These are phyloP conservation scores for Fusarium pininemorale DNA, from an alignment of 2,329 filamentous ascomycete genomes.

Conservation along the genomic window DNA sequence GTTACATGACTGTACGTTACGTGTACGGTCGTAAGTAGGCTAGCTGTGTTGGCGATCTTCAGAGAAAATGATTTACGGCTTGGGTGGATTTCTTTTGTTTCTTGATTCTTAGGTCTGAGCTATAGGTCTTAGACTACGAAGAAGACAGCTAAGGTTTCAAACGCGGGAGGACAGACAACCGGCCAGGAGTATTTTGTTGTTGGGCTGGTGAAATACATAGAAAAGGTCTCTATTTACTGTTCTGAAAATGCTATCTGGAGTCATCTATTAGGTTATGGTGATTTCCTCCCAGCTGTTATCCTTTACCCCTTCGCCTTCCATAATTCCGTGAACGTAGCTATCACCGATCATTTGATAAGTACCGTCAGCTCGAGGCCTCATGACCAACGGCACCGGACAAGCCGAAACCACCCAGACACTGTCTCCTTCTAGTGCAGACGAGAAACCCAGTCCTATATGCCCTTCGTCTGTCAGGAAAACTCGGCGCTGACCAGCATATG, in stretches of 20 bases:
- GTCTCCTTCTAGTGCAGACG: background rate
- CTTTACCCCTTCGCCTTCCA: background rate
- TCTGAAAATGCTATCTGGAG: accelerated
- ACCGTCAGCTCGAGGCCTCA: background rate
- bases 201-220: accelerated
- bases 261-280: accelerated
- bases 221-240: background rate
- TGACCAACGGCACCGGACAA: background rate
- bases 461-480: background rate
- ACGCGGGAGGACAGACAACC: background rate
- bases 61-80: no score
- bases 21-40: background rate
- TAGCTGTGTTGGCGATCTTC: accelerated
- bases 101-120: accelerated
- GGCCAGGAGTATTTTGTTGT: accelerated
- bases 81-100: no score
- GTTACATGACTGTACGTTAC: background rate
- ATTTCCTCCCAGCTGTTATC: background rate
- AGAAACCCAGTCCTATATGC: background rate
- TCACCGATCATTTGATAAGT: background rate
- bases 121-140: accelerated
- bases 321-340: background rate
- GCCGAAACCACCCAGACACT: background rate
- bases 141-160: no score
- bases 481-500: background rate